Conservation (phyloP, 2,329 filamentous ascomycete species). For the Aquanectria penicillioides region DNA sequence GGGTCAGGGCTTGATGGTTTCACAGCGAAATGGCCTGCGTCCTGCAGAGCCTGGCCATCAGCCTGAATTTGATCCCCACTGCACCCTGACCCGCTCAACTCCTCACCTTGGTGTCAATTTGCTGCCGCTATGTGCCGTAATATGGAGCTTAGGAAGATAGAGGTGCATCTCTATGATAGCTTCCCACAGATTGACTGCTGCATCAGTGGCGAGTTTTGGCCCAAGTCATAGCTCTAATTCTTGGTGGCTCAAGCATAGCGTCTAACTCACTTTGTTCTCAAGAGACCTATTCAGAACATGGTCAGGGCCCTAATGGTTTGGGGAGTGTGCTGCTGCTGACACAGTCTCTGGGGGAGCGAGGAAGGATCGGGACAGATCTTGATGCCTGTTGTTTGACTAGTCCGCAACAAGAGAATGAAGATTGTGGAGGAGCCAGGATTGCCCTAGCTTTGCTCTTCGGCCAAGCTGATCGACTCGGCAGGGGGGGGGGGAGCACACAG, state of each 20-base stretch:
- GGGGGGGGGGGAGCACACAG: slow-evolving; percentile 36
- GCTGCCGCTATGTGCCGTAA: slow-evolving; percentile 1
- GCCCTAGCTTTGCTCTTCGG: slow-evolving; percentile 37
- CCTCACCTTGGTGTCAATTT: slow-evolving; percentile 23
- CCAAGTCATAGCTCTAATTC: no score
- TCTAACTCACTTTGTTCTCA: no score
- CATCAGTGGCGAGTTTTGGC: no score
- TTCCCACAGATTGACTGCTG: neutral
- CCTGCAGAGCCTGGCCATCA: slow-evolving; percentile 17
- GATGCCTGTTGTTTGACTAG: slow-evolving; percentile 33
- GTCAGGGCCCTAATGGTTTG: no score
- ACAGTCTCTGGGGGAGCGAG: no score
- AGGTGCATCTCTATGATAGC: neutral
- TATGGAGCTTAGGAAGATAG: neutral
- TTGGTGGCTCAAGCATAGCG: no score
- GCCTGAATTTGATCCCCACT: slow-evolving; percentile 19
- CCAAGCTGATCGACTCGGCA: slow-evolving; percentile 39
- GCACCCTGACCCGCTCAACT: slow-evolving; percentile 17
- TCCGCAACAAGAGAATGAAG: slow-evolving; percentile 31
- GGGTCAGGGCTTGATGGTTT: slow-evolving; percentile 38
- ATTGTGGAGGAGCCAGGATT: slow-evolving; percentile 44
- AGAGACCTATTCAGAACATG: no score
- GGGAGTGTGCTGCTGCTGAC: no score
- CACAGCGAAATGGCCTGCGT: slow-evolving; percentile 19
- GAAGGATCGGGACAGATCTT: slow-evolving; percentile 36